Percentiles rank a stretch among this genome's conserved stretches.
Evolutionary conservation across 2,329 filamentous ascomycete species (phyloP).

Genomic region (Blastomyces silverae): DNA sequence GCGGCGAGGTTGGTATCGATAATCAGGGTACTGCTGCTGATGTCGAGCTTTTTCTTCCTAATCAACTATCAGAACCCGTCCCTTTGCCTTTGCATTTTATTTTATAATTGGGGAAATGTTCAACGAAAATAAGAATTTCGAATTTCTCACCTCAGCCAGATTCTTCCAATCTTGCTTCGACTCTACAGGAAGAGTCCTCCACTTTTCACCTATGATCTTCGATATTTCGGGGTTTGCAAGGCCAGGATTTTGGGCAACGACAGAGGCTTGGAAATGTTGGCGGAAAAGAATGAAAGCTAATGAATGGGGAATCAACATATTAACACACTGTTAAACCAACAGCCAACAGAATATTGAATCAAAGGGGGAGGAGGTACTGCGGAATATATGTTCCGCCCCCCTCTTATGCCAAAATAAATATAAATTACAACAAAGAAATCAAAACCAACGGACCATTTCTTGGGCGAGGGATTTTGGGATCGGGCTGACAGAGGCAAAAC

Average conservation of each 20-base stretch:
- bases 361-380: neutral
- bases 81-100: neutral
- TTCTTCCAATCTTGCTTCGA: conserved; percentile 81
- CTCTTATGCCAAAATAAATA: conserved; percentile 16
- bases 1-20: conserved; percentile 83
- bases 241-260: conserved; percentile 76
- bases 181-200: conserved; percentile 67
- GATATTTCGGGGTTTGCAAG: conserved; percentile 93
- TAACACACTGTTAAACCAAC: conserved; percentile 12
- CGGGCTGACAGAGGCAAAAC: conserved; percentile 63
- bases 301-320: conserved; percentile 28
- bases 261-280: conserved; percentile 78
- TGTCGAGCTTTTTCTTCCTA: conserved; percentile 85
- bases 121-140: conserved; percentile 3
- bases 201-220: conserved; percentile 92
- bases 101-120: neutral
- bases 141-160: conserved; percentile 62
- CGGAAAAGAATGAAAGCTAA: conserved; percentile 96
- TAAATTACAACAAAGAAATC: conserved; percentile 19
- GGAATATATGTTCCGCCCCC: conserved; percentile 10
- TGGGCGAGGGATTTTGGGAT: conserved; percentile 63
- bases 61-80: conserved; percentile 19
- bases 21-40: conserved; percentile 82
- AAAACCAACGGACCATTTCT: conserved; percentile 56
- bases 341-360: conserved; percentile 9